These are phyloP conservation scores for Mycena epipterygia DNA, from an alignment of 768 basidiomycete species.

Conservation along the genomic window DNA sequence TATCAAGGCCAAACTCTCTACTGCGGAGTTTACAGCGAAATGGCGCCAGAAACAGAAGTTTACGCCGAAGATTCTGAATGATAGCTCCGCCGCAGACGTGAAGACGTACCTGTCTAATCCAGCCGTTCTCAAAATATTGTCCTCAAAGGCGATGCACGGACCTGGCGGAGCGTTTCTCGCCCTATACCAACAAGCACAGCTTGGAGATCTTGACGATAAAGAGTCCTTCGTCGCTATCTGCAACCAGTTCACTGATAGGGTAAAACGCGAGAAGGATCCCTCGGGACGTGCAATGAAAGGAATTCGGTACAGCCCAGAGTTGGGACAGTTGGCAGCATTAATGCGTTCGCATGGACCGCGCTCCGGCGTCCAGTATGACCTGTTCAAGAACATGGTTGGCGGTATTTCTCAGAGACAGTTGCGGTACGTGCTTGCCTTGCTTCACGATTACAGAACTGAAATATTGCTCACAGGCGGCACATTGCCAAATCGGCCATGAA, in stretches of 20 bases:
- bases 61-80: not conserved
- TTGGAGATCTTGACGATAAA: not conserved
- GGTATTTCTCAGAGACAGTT: slow-evolving; percentile 4
- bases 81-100: not conserved
- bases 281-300: not conserved
- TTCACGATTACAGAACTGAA: not conserved
- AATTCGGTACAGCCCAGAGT: not conserved
- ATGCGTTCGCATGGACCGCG: slow-evolving; percentile 22
- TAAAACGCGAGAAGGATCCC: not conserved
- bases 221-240: not conserved
- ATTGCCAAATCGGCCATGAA: not conserved
- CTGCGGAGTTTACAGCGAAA: not conserved
- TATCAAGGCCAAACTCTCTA: not conserved
- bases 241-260: not conserved
- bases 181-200: not conserved
- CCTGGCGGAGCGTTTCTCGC: not conserved
- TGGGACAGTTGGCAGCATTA: not conserved
- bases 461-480: not conserved
- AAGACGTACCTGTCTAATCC: not conserved
- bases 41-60: not conserved
- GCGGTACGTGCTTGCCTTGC: not conserved
- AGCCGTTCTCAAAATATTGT: not conserved
- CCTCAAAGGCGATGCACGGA: slow-evolving; percentile 4
- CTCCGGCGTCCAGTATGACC: slow-evolving; percentile 5
- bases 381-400: slow-evolving; percentile 3